Base-by-base conservation (phyloP, 73 alveolate genomes). In the Paramecium caudatum region DNA sequence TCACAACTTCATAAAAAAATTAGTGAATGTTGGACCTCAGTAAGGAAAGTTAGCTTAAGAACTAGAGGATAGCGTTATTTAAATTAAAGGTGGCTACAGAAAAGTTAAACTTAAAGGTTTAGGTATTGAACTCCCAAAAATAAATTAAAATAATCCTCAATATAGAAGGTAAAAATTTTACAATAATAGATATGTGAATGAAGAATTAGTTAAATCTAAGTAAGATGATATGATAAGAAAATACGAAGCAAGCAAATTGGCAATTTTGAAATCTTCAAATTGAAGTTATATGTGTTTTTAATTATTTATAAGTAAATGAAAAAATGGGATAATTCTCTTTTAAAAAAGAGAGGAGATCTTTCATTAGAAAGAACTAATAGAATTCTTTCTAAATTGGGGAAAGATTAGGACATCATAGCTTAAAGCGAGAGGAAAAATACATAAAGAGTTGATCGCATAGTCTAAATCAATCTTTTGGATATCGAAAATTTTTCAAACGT, bases 161-260 rank as follows among this genome's bases (percentile, higher is more conserved):
- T n/a, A n/a, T 27, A 55, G 80, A 55, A 55, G 80, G 80, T 55
- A 10, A 55, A 5, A 7, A 55, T 19, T 55, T 23, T 23, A 2
- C 13, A 9, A 55, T 23, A 23, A 23, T 55, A 55, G 80, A 5
- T 55, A 55, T 23, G 30, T 55, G 80, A 55, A 55, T 55, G 80
- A 55, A 21, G 80, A 55, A 23, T 3, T 19, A 55, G 80, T 55
- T 1, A 55, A 23, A 25, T 21, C 46, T 9, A 55, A 55, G 30
- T 55, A 55, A 55, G 80, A 55, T 55, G 80, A 55, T 27, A 55
- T 55, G 80, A 55, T 55, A 27, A 55, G 16, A 23, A 55, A 55
- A 55, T 55, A 55, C 30, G 80, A 55, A 55, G 45, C 45, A 9
- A 55, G 80, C 16, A 55, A 25, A 23, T 23, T 27, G n/a, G 80